These are phyloP conservation scores for Cochlearia excelsa DNA, from an alignment of 345 rosid genomes.

Conservation along the genomic window DNA sequence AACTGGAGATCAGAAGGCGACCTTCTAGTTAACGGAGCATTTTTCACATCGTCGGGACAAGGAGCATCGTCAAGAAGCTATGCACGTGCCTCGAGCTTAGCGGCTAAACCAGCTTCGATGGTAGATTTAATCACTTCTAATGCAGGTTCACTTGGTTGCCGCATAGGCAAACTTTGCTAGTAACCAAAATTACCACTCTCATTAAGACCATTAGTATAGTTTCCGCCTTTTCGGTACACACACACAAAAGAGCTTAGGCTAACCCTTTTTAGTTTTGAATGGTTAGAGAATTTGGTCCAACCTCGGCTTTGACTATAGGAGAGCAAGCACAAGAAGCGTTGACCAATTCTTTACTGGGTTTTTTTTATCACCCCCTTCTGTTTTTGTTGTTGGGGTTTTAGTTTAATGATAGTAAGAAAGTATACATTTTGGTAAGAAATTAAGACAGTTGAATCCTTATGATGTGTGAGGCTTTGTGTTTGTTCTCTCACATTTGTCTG, in stretches of 20 bases:
- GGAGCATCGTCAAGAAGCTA: slow-evolving; percentile 71
- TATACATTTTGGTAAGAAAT: too few species aligned
- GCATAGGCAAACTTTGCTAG: slow-evolving; percentile 47
- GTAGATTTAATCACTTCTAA: slow-evolving; percentile 63
- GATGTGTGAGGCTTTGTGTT: too few species aligned
- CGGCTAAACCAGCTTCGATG: slow-evolving; percentile 73
- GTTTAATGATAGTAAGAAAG: too few species aligned
- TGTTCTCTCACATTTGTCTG: too few species aligned
- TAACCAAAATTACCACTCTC: neutral
- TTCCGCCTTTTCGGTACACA: neutral
- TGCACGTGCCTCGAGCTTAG: slow-evolving; percentile 73
- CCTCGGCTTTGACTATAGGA: slow-evolving; percentile 4
- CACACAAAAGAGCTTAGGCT: too few species aligned
- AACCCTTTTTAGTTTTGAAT: neutral
- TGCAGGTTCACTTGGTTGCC: slow-evolving; percentile 69
- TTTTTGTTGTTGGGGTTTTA: neutral
- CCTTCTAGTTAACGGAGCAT: slow-evolving; percentile 59
- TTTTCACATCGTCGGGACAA: slow-evolving; percentile 73
- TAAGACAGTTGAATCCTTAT: too few species aligned
- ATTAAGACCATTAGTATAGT: too few species aligned
- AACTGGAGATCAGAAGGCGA: slow-evolving; percentile 79
- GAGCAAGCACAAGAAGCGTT: slow-evolving; percentile 8
- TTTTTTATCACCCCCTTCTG: neutral
- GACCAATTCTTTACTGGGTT: neutral
- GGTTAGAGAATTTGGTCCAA: slow-evolving; percentile 2